These are phyloP conservation scores for Exophiala aquamarina DNA, from an alignment of 2,329 filamentous ascomycete genomes.

Conservation along the genomic window DNA sequence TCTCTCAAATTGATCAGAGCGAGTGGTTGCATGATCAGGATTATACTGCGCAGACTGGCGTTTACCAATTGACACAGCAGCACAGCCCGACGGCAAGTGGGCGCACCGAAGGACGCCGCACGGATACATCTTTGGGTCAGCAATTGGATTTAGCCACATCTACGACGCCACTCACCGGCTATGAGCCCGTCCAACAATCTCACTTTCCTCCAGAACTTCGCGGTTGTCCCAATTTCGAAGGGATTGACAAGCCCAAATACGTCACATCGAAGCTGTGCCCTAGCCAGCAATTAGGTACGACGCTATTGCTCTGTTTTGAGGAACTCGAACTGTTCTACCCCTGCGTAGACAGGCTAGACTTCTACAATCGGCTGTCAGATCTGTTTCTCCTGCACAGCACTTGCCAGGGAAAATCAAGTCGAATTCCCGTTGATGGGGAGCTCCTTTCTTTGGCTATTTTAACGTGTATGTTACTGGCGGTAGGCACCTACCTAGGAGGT, in stretches of 20 bases:
- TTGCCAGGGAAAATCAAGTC: too few relatives aligned
- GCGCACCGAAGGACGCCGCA: too few relatives aligned
- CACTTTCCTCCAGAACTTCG: background rate
- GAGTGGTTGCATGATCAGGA: background rate
- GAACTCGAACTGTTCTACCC: conserved; percentile 11
- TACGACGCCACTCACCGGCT: background rate
- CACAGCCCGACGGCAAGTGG: too few relatives aligned
- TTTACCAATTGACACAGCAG: too few relatives aligned
- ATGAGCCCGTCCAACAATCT: background rate
- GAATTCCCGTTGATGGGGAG: too few relatives aligned
- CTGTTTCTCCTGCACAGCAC: too few relatives aligned
- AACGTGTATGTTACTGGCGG: conserved; percentile 1
- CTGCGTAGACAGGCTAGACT: conserved; percentile 8
- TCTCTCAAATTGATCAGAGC: background rate
- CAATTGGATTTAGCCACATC: background rate
- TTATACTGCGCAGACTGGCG: too few relatives aligned
- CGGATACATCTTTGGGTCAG: background rate
- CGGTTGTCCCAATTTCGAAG: background rate
- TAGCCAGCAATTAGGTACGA: background rate
- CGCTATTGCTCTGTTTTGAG: conserved; percentile 7
- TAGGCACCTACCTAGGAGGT: conserved; percentile 7
- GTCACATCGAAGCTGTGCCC: background rate
- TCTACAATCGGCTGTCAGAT: conserved; percentile 3
- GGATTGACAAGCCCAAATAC: background rate
- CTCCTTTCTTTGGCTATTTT: conserved; percentile 2